A percentile compares a stretch with the other conserved stretches of the same genome.
Evolutionary conservation across 257 asterid species (phyloP).

Genomic region (Catharanthus roseus): DNA sequence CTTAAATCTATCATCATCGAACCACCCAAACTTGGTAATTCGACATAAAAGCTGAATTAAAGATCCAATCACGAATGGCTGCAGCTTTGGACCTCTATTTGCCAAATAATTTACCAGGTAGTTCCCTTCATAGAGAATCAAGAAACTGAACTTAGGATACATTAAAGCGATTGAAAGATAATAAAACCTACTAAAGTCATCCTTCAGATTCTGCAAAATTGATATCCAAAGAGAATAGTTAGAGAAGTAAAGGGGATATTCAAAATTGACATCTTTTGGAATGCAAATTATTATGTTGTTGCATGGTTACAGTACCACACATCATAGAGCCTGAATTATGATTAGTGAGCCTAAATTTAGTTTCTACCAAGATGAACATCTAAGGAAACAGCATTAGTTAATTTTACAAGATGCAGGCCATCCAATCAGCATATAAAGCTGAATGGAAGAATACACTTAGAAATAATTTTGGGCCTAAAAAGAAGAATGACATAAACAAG

Average conservation of each 20-base stretch:
- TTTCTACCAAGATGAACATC: not conserved
- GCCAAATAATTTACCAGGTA: conserved; percentile 94
- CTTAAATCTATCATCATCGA: conserved; percentile 87
- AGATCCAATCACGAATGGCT: conserved; percentile 87
- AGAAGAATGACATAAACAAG: conserved; percentile 29
- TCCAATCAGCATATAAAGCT: not conserved
- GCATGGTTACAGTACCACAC: not conserved
- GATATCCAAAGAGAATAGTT: not conserved
- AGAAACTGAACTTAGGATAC: conserved; percentile 16
- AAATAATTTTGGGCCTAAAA: not conserved
- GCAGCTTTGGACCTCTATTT: conserved; percentile 94
- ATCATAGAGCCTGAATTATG: conserved; percentile 11
- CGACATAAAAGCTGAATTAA: conserved; percentile 87
- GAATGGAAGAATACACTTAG: not conserved
- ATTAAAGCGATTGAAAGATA: conserved; percentile 11
- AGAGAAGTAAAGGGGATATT: not conserved
- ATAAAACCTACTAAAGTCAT: not conserved
- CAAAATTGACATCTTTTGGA: not conserved
- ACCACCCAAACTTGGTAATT: conserved; percentile 97
- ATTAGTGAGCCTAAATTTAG: not conserved
- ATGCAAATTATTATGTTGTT: not conserved
- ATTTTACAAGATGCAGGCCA: not conserved
- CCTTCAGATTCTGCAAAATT: not conserved
- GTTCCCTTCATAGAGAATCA: conserved; percentile 75
- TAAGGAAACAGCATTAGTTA: not conserved